These are phyloP conservation scores for Lentinula guzmanii DNA, from an alignment of 768 basidiomycete species.

Conservation along the genomic window DNA sequence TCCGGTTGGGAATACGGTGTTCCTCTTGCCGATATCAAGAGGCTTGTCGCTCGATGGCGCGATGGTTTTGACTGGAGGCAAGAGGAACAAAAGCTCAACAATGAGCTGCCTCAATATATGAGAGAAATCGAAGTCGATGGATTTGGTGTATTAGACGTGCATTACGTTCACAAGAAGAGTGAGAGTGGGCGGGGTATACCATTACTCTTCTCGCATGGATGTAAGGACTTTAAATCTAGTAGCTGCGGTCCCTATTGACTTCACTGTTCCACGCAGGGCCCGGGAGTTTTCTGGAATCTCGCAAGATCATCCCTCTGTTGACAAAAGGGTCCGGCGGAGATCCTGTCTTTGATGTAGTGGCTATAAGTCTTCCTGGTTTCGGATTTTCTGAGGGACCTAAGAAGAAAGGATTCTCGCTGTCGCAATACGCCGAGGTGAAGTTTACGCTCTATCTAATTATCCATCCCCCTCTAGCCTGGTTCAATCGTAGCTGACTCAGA, in stretches of 20 bases:
- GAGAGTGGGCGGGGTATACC: slow-evolving; percentile 7
- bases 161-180: slow-evolving; percentile 27
- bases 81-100: slow-evolving; percentile 18
- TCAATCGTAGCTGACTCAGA: neutral
- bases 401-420: slow-evolving; percentile 30
- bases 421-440: slow-evolving; percentile 30
- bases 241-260: neutral
- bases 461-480: neutral
- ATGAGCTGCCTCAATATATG: slow-evolving; percentile 14
- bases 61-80: slow-evolving; percentile 4
- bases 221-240: neutral
- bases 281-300: slow-evolving; percentile 33
- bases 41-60: slow-evolving; percentile 2
- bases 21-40: slow-evolving; percentile 1
- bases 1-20: slow-evolving; percentile 1
- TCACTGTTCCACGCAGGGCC: slow-evolving; percentile 27
- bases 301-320: slow-evolving; percentile 35
- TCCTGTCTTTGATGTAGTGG: slow-evolving; percentile 43
- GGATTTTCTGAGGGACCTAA: slow-evolving; percentile 38
- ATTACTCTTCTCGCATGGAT: slow-evolving; percentile 5
- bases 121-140: neutral
- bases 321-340: slow-evolving; percentile 22
- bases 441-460: neutral
- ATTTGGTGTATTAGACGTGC: slow-evolving; percentile 17
- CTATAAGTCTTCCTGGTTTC: slow-evolving; percentile 35